These are phyloP conservation scores for Cadophora malorum DNA, from an alignment of 2,329 filamentous ascomycete species.

Conservation along the genomic window DNA sequence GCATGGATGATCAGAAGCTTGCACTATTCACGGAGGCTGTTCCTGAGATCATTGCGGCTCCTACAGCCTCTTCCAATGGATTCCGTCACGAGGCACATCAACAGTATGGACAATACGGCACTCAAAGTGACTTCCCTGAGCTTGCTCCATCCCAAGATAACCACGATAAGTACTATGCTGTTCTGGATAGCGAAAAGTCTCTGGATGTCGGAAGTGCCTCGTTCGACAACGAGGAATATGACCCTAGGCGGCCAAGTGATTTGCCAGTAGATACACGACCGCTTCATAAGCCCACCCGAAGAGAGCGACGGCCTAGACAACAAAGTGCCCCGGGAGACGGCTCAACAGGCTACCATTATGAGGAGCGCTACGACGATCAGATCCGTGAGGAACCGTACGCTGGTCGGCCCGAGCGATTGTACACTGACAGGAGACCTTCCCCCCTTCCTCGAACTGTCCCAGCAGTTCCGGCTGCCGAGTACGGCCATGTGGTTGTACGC, in stretches of 20 bases:
- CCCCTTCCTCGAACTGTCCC: conserved; percentile 24
- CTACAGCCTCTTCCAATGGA: conserved; percentile 14
- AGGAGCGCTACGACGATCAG: conserved; percentile 25
- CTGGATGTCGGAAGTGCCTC: conserved; percentile 26
- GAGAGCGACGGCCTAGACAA: conserved; percentile 19
- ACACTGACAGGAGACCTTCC: conserved; percentile 31
- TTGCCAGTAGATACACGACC: conserved; percentile 28
- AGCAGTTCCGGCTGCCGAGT: conserved; percentile 23
- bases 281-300: conserved; percentile 17
- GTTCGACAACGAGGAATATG: conserved; percentile 39
- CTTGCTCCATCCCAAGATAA: conserved; percentile 44
- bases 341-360: conserved; percentile 22
- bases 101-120: conserved; percentile 25
- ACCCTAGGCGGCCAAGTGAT: conserved; percentile 37
- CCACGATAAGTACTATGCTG: conserved; percentile 43
- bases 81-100: conserved; percentile 16
- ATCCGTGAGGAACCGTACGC: conserved; percentile 26
- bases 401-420: conserved; percentile 20
- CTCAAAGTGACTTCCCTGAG: conserved; percentile 22
- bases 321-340: conserved; percentile 5
- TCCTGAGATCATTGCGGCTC: conserved; percentile 49
- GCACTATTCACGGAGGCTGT: conserved; percentile 58
- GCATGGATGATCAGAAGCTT: conserved; percentile 63
- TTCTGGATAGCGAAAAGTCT: conserved; percentile 23
- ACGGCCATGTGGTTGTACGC: conserved; percentile 32